Base-by-base conservation (phyloP, 768 basidiomycete genomes). In the Pleurotus tuber-regium region DNA sequence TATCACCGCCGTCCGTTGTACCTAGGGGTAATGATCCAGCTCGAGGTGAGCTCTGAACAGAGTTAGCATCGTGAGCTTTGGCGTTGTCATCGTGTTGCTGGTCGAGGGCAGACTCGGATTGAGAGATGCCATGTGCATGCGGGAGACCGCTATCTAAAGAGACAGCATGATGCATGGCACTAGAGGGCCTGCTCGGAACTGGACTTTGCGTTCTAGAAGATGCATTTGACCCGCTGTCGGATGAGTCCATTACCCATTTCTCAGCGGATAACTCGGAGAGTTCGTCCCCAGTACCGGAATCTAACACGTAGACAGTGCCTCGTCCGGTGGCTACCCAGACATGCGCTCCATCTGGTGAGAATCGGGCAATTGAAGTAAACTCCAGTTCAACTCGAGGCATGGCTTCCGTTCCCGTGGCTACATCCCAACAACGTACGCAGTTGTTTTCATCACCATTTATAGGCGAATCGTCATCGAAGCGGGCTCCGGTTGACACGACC, bases 361-460 rank as follows among this genome's bases (percentile, higher is more conserved):
- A 44, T 26, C 26, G 18, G 9, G 43, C 43, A 6, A 44, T 12
- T 14, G 43, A 44, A 44, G 43, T 44, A 10, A 26, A 44, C 25
- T 44, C 43, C 6, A 44, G 25, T 18, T 44, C 43, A 16, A 44
- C 43, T 8, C 43, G 11, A n/a, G 43, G 43, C 43, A 44, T 44
- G 19, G 43, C 43, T 19, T 44, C 43, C 10, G 43, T 44, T 1
- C 51, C 51, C 2, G 51, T 52, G 18, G 23, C 51, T 30, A 43
- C 51, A 24, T 52, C 51, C 51, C 51, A 52, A 23, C 41, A 29
- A n/a, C 51, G 40, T 18, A 52, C 35, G 16, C 41, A 43, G 12
- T 43, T 43, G 19, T 52, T 43, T 14, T 43, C 24, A 19, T 42
- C 41, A 10, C 51, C 51, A n/a, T 44, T 44, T 8, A 44, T 44